phyloP scores from a whole-genome alignment of 2,329 filamentous ascomycete species.

The Cytospora chrysosperma region DNA sequence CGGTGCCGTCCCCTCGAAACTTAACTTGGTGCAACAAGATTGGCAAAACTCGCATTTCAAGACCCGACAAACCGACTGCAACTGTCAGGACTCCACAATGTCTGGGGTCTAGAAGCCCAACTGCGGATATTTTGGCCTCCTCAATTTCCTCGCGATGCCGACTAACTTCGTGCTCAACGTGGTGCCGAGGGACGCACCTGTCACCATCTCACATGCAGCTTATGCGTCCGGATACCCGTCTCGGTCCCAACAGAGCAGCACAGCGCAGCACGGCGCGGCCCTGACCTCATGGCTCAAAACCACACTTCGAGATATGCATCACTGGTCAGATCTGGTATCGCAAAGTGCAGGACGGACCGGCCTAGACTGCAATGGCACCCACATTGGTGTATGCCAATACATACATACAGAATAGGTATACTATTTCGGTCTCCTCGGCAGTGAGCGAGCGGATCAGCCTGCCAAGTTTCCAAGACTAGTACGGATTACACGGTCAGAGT shows the following conservation, averaged over 20 bases:
- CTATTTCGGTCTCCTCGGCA: conserved; percentile 11
- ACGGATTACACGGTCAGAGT: too few species aligned
- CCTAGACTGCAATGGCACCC: conserved; percentile 22
- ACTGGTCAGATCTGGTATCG: neutral
- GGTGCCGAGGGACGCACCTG: neutral
- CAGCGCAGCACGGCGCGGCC: neutral
- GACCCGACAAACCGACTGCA: conserved; percentile 1
- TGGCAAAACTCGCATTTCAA: conserved; percentile 6
- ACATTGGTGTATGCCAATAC: conserved; percentile 10
- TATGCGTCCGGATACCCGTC: neutral
- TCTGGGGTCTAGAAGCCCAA: conserved; percentile 22
- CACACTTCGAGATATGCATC: neutral
- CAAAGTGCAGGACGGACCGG: neutral
- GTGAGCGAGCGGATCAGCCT: conserved; percentile 11
- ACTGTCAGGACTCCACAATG: conserved; percentile 16
- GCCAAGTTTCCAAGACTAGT: conserved; percentile 10
- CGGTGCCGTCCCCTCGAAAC: neutral
- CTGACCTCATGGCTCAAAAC: neutral
- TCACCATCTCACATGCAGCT: conserved; percentile 13
- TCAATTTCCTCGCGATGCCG: conserved; percentile 12
- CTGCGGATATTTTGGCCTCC: conserved; percentile 23
- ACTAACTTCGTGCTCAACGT: neutral
- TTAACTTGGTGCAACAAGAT: conserved; percentile 7
- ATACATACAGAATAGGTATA: too few species aligned
- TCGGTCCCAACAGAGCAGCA: neutral